Percentiles rank a stretch among this genome's conserved stretches.
Conservation (phyloP, 2,329 filamentous ascomycete genomes). For the Cladophialophora carrionii region DNA sequence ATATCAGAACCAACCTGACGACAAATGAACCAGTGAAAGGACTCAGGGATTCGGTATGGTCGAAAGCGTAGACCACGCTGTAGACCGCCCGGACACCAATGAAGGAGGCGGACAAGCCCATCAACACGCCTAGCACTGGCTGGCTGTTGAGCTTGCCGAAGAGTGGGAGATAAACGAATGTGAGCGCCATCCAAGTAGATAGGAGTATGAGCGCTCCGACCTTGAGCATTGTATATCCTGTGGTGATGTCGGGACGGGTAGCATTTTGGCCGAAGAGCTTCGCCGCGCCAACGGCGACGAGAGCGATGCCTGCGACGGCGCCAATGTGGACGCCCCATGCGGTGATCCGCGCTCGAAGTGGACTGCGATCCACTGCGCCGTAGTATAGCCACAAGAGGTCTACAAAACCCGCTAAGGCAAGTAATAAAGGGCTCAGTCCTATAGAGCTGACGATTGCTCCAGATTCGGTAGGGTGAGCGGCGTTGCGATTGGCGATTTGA, state of each 20-base stretch:
- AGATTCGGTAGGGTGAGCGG: constrained; percentile 30
- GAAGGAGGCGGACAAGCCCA: constrained; percentile 12
- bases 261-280: constrained; percentile 12
- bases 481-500: constrained; percentile 33
- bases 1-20: constrained; percentile 19
- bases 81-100: constrained; percentile 26
- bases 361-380: not conserved
- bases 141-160: constrained; percentile 6
- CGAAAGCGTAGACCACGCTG: constrained; percentile 26
- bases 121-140: constrained; percentile 1
- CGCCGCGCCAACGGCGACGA: constrained; percentile 18
- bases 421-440: constrained; percentile 47
- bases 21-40: constrained; percentile 22
- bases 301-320: constrained; percentile 21
- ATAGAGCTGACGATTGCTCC: constrained; percentile 47
- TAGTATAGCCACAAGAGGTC: constrained; percentile 44
- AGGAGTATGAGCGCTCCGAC: constrained; percentile 20
- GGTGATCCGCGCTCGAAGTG: not conserved
- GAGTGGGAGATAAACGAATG: constrained; percentile 11
- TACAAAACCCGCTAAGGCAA: constrained; percentile 42
- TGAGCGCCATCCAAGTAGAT: constrained; percentile 14
- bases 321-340: constrained; percentile 12
- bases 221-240: constrained; percentile 18
- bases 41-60: constrained; percentile 18
- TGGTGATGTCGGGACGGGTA: constrained; percentile 12